A percentile compares a stretch with the other conserved stretches of the same genome.
These are phyloP conservation scores for Cystofilobasidium capitatum DNA, from an alignment of 768 basidiomycete species.

Conservation along the genomic window DNA sequence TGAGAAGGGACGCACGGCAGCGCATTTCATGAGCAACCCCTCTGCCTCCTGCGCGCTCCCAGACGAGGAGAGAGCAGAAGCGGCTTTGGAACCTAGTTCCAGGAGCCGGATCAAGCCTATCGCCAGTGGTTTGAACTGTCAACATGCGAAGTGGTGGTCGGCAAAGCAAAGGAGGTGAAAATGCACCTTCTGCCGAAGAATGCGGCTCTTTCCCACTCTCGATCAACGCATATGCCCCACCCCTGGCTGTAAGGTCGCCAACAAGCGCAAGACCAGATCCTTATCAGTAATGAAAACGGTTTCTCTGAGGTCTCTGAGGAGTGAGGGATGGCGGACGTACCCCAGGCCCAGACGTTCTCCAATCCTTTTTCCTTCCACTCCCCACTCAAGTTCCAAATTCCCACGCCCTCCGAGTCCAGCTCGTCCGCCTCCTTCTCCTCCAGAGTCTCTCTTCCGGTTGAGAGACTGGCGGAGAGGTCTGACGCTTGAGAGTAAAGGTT, in stretches of 20 bases:
- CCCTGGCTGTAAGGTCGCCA: slow-evolving; percentile 12
- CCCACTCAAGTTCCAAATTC: slow-evolving; percentile 18
- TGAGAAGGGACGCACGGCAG: slow-evolving; percentile 4
- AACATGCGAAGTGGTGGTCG: neutral
- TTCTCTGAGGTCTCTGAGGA: neutral
- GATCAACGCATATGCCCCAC: slow-evolving; percentile 12
- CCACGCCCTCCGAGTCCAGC: slow-evolving; percentile 18
- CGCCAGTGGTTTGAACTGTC: too few species aligned
- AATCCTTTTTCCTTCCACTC: neutral
- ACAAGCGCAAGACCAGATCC: neutral
- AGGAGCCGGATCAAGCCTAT: slow-evolving; percentile 14
- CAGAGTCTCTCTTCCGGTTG: neutral
- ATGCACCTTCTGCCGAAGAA: neutral
- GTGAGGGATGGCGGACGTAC: neutral
- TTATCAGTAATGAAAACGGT: neutral
- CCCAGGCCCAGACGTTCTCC: neutral
- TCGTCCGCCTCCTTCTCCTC: neutral
- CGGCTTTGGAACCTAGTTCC: slow-evolving; percentile 12
- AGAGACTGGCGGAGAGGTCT: neutral
- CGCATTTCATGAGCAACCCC: slow-evolving; percentile 5
- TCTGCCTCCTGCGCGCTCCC: neutral
- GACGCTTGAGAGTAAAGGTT: neutral
- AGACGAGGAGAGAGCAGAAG: slow-evolving; percentile 7
- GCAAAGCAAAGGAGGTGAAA: neutral
- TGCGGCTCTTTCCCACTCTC: neutral